Percentiles rank a stretch among this genome's conserved stretches.
These are phyloP conservation scores for Lachnellula cervina DNA, from an alignment of 2,329 filamentous ascomycete species.

Conservation along the genomic window DNA sequence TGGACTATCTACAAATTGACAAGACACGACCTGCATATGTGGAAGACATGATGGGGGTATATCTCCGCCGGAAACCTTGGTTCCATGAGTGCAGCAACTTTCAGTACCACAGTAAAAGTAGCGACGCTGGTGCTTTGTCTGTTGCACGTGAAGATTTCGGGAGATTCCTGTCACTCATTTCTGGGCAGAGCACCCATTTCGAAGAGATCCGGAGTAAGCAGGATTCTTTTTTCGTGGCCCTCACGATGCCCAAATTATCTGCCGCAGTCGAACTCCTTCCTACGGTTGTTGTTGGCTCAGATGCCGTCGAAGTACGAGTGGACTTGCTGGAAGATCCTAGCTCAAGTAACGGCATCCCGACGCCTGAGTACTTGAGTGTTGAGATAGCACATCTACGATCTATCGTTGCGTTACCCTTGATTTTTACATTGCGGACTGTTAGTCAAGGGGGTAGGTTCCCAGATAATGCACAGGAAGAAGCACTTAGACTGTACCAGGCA, in stretches of 20 bases:
- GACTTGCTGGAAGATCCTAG: slow-evolving; percentile 75
- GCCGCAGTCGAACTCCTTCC: slow-evolving; percentile 61
- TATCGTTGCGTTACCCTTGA: slow-evolving; percentile 68
- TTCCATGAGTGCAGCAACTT: slow-evolving; percentile 92
- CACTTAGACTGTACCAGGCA: slow-evolving; percentile 68
- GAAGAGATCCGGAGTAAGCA: slow-evolving; percentile 56
- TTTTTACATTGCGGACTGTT: slow-evolving; percentile 85
- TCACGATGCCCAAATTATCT: slow-evolving; percentile 74
- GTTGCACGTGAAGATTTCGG: slow-evolving; percentile 56
- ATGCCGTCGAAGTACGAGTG: slow-evolving; percentile 91
- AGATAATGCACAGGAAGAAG: slow-evolving; percentile 66
- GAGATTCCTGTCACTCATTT: slow-evolving; percentile 66
- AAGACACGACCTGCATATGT: slow-evolving; percentile 89
- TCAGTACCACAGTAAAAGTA: slow-evolving; percentile 79
- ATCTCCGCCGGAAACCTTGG: slow-evolving; percentile 82
- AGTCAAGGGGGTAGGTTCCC: slow-evolving; percentile 87
- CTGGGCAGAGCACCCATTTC: slow-evolving; percentile 54
- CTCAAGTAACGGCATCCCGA: slow-evolving; percentile 48
- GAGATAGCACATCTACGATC: slow-evolving; percentile 78
- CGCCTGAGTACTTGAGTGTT: slow-evolving; percentile 70
- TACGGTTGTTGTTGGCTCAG: slow-evolving; percentile 73
- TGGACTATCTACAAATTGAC: slow-evolving; percentile 83
- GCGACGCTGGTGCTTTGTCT: slow-evolving; percentile 26
- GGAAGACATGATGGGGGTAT: slow-evolving; percentile 88
- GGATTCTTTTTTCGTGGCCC: slow-evolving; percentile 86